Evolutionary conservation across 768 basidiomycete species (phyloP), one percentile per base, ranked within the genome.

Genomic region (Cystobasidium ongulense): DNA sequence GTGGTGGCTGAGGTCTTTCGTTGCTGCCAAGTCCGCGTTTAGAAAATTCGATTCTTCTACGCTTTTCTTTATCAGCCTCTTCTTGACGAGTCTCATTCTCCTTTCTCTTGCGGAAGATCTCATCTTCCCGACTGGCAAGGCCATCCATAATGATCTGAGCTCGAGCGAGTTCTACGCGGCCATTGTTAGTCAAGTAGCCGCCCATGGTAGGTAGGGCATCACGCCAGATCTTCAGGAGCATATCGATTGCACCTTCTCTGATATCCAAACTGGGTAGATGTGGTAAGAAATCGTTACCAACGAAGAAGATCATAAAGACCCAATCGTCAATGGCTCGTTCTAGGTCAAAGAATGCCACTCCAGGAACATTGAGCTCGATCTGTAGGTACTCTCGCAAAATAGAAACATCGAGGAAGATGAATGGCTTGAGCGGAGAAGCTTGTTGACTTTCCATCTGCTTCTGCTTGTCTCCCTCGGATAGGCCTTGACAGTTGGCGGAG

Each of bases 231-330:
- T 86, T 89, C 80, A 99, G 83, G 75, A 99, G 84, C 72, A 90
- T 96, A 84, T 98, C 96, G 84, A 99, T 97, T 35, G 95, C 96
- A 75, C 96, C 96, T 84, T 99, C 95, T 79, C 96, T 87, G 81
- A 99, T 99, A 85, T 99, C 96, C 85, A 99, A 87, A 74, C 90
- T 92, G 29, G 96, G 96, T 73, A 99, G 85, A 84, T 99, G 96
- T 25, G 96, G 96, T 78, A 99, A 86, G 86, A 99, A 94, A 84
- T 97, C 92, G 84, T 99, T 99, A 78, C 96, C 96, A 81, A 99
- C 96, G 82, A 99, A 97, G 88, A 99, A 99, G 78, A 98, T 98
- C 79, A 99, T 87, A 80, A 99, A 88, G 78, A 99, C 92, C 96
- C 96, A 99, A 82, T 99, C 96, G 86, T 99, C 96, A 82, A 99